These are phyloP conservation scores for Neurospora sp. DNA, from an alignment of 2,329 filamentous ascomycete species.

Conservation along the genomic window DNA sequence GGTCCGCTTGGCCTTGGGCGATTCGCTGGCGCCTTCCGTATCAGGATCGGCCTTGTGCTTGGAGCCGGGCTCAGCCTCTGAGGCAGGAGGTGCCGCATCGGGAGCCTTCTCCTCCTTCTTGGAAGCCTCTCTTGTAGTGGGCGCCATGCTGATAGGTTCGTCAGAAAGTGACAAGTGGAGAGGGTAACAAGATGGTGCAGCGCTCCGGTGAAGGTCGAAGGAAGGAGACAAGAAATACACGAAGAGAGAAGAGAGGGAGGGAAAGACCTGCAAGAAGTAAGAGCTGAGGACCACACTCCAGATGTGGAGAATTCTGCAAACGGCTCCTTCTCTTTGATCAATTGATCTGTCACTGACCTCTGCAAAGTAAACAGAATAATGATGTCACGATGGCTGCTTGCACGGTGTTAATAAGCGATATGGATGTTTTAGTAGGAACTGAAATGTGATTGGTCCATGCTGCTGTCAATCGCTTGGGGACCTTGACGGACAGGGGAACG, in stretches of 20 bases:
- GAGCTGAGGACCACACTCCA: background rate
- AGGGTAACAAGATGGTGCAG: background rate
- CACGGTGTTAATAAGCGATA: background rate
- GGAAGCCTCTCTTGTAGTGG: conserved; percentile 12
- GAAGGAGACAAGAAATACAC: background rate
- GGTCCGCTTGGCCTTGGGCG: conserved; percentile 31
- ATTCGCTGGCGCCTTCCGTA: conserved; percentile 18
- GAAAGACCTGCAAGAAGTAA: background rate
- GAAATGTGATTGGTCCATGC: background rate
- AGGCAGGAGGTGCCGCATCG: conserved; percentile 3
- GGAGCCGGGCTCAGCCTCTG: conserved; percentile 18
- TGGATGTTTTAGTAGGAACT: background rate
- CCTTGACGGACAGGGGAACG: background rate
- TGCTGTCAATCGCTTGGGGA: background rate
- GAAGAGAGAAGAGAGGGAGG: background rate
- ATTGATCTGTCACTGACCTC: background rate
- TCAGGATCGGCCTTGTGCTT: conserved; percentile 23
- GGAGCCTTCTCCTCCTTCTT: conserved; percentile 7
- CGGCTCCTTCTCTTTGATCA: background rate
- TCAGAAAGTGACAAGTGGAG: background rate
- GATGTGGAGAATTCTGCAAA: background rate
- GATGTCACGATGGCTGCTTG: background rate
- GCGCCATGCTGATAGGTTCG: conserved; percentile 6
- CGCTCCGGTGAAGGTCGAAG: background rate
- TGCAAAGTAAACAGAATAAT: background rate